A percentile compares a stretch with the other conserved stretches of the same genome.
Evolutionary conservation across 2,329 filamentous ascomycete species (phyloP).

Genomic region (Meredithiella fracta): DNA sequence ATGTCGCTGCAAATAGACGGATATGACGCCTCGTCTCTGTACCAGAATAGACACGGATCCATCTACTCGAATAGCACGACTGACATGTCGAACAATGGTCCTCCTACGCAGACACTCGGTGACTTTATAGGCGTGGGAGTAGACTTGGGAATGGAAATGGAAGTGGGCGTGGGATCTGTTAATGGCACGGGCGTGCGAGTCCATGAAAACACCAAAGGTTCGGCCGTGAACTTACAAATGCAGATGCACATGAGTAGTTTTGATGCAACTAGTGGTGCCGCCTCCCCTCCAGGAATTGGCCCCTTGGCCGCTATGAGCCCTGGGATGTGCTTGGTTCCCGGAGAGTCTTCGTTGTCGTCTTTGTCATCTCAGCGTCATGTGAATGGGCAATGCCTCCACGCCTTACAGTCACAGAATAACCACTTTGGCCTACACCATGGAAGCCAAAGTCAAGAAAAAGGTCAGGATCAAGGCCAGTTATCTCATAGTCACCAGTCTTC

Average conservation of each 20-base stretch:
- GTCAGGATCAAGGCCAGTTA: background rate
- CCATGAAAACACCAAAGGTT: background rate
- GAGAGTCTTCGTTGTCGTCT: background rate
- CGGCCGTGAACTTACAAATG: background rate
- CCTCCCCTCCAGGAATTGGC: background rate
- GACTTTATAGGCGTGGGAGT: background rate
- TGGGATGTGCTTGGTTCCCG: constrained; percentile 1
- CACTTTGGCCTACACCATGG: background rate
- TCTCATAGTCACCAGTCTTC: background rate
- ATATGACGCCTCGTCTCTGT: background rate
- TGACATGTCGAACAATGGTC: background rate
- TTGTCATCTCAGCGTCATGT: background rate
- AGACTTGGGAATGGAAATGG: background rate
- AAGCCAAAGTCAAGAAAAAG: background rate
- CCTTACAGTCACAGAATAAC: background rate
- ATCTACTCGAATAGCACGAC: background rate
- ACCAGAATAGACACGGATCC: background rate
- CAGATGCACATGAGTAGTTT: background rate
- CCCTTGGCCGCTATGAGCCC: background rate
- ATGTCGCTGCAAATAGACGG: background rate
- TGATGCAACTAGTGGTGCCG: background rate
- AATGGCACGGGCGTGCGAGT: background rate
- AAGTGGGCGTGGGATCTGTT: background rate
- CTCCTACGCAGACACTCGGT: background rate
- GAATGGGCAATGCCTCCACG: background rate